phyloP scores from a whole-genome alignment of 768 basidiomycete species.

The Pholiota microspora region DNA sequence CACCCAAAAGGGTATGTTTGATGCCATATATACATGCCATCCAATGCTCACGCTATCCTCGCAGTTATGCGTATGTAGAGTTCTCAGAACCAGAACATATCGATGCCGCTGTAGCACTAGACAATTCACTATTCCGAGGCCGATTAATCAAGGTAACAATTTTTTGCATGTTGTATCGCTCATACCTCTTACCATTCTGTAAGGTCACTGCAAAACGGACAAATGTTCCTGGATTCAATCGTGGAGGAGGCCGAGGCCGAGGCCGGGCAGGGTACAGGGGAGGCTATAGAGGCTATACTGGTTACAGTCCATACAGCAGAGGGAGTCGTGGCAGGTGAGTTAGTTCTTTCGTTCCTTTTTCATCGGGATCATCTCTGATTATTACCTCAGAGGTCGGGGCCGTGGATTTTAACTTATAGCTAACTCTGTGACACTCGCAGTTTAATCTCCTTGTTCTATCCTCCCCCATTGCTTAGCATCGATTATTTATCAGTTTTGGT shows the following conservation, averaged over 20 bases:
- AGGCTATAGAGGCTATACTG: conserved; percentile 40
- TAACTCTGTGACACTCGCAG: background rate
- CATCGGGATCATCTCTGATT: background rate
- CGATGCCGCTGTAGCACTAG: conserved; percentile 87
- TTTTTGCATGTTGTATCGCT: background rate
- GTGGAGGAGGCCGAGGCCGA: conserved; percentile 78
- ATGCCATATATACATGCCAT: conserved; percentile 1
- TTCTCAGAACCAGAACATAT: conserved; percentile 93
- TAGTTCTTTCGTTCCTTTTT: background rate
- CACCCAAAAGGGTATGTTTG: conserved; percentile 89
- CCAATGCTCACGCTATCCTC: conserved; percentile 2
- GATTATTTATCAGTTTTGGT: background rate
- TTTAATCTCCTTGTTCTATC: background rate
- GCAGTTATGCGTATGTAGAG: conserved; percentile 96
- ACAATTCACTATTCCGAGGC: conserved; percentile 94
- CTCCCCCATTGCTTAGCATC: background rate
- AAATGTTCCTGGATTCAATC: conserved; percentile 90
- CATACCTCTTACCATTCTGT: background rate
- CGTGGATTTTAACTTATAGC: conserved; percentile 56
- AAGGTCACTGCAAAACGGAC: conserved; percentile 96
- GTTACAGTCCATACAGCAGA: conserved; percentile 62
- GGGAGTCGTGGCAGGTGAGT: conserved; percentile 74
- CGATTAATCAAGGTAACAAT: conserved; percentile 79
- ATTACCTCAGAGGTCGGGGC: conserved; percentile 44
- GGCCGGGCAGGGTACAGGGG: conserved; percentile 54